A percentile compares a stretch with the other conserved stretches of the same genome.
Conservation (phyloP, 2,329 filamentous ascomycete genomes). For the Claviceps lovelessii region DNA sequence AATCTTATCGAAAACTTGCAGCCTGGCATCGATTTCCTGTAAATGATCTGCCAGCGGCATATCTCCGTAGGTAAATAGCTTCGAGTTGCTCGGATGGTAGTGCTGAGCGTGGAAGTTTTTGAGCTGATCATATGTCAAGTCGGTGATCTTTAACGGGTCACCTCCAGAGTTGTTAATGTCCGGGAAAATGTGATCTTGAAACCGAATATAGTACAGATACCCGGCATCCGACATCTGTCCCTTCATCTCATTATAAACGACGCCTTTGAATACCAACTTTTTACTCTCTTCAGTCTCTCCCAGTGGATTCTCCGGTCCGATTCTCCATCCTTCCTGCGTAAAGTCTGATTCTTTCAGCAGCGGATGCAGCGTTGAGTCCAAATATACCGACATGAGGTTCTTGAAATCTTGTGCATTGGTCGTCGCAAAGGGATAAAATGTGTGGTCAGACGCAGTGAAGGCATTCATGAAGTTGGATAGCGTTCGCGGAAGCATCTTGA, state of each 20-base stretch:
- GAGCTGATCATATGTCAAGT: conserved; percentile 82
- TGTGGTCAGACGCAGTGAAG: conserved; percentile 91
- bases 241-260: conserved; percentile 99
- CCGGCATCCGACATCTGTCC: conserved; percentile 96
- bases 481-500: conserved; percentile 97
- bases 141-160: conserved; percentile 90
- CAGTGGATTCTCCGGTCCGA: conserved; percentile 78
- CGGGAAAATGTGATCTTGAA: conserved; percentile 88
- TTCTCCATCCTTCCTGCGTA: conserved; percentile 89
- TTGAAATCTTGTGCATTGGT: conserved; percentile 91
- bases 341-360: conserved; percentile 85
- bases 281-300: conserved; percentile 43
- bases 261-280: conserved; percentile 83
- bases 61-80: conserved; percentile 88
- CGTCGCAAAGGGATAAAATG: conserved; percentile 93
- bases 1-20: conserved; percentile 60
- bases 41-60: conserved; percentile 76
- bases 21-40: conserved; percentile 58
- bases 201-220: conserved; percentile 90
- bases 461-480: conserved; percentile 99
- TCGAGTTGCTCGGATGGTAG: conserved; percentile 95
- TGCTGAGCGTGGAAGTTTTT: conserved; percentile 80
- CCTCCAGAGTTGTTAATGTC: conserved; percentile 93
- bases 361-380: conserved; percentile 85
- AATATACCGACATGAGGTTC: conserved; percentile 91